Evolutionary conservation across 257 asterid species (phyloP).

Genomic region (Petrea volubilis): DNA sequence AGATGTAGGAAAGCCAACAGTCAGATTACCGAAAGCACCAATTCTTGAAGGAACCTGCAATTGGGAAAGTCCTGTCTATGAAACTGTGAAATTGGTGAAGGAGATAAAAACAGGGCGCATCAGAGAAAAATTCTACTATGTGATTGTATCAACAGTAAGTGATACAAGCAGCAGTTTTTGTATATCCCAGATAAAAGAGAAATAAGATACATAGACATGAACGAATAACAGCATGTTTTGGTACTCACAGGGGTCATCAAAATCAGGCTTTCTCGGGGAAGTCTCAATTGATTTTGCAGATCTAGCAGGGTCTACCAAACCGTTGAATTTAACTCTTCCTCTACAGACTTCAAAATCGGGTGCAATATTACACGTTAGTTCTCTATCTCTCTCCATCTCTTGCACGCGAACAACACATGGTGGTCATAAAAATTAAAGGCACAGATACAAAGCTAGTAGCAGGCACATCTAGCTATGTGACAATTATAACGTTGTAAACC

Average conservation of each 20-base stretch:
- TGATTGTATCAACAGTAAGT: slow-evolving; percentile 79
- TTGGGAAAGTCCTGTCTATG: slow-evolving; percentile 84
- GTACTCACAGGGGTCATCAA: slow-evolving; percentile 79
- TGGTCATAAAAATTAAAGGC: slow-evolving; percentile 1
- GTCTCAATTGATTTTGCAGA: slow-evolving; percentile 90
- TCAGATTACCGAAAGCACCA: slow-evolving; percentile 64
- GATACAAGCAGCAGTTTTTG: slow-evolving; percentile 1
- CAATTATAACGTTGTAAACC: neutral
- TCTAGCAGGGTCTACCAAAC: slow-evolving; percentile 64
- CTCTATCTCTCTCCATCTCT: slow-evolving; percentile 27
- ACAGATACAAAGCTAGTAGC: neutral
- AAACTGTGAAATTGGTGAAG: slow-evolving; percentile 70
- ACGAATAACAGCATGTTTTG: neutral
- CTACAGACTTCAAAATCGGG: slow-evolving; percentile 84
- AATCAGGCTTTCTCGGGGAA: slow-evolving; percentile 89
- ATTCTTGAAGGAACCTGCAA: slow-evolving; percentile 77
- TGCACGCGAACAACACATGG: neutral
- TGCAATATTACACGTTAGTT: slow-evolving; percentile 74
- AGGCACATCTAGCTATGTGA: neutral
- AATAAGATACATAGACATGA: neutral
- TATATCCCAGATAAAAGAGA: neutral
- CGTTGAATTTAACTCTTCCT: slow-evolving; percentile 67
- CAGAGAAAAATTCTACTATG: slow-evolving; percentile 75
- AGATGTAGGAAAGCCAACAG: slow-evolving; percentile 86
- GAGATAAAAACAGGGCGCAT: slow-evolving; percentile 73